phyloP scores from a whole-genome alignment of 2,329 filamentous ascomycete species.

The Aspergillus amoenus region DNA sequence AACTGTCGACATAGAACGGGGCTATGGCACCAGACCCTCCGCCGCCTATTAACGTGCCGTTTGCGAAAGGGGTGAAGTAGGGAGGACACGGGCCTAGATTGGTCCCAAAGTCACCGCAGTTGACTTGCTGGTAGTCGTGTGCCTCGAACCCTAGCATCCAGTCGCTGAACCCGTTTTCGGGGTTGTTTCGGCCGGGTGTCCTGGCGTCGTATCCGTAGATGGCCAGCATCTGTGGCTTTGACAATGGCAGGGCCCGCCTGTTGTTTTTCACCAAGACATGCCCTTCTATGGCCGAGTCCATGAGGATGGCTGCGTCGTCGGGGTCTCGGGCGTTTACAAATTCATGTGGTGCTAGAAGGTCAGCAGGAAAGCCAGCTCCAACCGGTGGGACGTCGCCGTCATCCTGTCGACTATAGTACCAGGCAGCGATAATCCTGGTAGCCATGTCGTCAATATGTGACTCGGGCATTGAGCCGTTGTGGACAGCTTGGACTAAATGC shows the following conservation, averaged over 20 bases:
- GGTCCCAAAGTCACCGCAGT: neutral
- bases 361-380: constrained; percentile 18
- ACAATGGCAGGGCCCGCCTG: neutral
- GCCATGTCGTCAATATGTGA: constrained; percentile 62
- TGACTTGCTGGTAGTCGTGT: neutral
- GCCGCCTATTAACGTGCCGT: constrained; percentile 49
- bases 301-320: constrained; percentile 20
- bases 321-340: constrained; percentile 54
- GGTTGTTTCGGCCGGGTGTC: neutral
- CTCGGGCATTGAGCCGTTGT: constrained; percentile 58
- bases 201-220: neutral
- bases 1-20: neutral
- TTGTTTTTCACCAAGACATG: neutral
- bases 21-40: neutral
- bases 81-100: no score
- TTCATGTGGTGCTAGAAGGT: constrained; percentile 48
- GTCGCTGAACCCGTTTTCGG: neutral
- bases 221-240: neutral
- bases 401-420: constrained; percentile 6
- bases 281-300: neutral
- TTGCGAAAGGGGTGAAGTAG: constrained; percentile 21
- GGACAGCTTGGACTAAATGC: constrained; percentile 49
- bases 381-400: no score
- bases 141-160: neutral
- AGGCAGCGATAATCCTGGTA: constrained; percentile 26